A percentile compares a stretch with the other conserved stretches of the same genome.
These are phyloP conservation scores for Plicaturopsis crispa DNA, from an alignment of 768 basidiomycete species.

Conservation along the genomic window DNA sequence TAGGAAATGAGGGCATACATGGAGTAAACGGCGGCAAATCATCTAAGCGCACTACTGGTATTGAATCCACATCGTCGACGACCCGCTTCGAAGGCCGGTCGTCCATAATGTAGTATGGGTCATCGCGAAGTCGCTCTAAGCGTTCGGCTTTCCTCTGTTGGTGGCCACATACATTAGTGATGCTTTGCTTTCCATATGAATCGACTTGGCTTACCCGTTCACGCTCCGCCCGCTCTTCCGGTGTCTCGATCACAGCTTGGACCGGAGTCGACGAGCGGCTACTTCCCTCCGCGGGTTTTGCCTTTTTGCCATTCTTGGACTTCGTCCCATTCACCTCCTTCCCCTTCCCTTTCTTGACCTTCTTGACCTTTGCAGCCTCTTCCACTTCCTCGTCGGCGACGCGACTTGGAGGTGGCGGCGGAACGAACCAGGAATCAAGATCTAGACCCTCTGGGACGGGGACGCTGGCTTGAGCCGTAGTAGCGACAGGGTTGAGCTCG, in stretches of 20 bases:
- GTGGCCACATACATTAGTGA: conserved; percentile 1
- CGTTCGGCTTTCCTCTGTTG: conserved; percentile 68
- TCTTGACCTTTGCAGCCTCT: conserved; percentile 29
- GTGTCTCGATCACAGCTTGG: conserved; percentile 36
- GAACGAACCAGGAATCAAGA: conserved; percentile 79
- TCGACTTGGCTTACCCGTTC: conserved; percentile 47
- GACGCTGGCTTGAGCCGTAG: conserved; percentile 74
- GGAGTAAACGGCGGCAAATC: conserved; percentile 49
- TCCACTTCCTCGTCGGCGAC: conserved; percentile 28
- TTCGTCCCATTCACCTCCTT: conserved; percentile 28
- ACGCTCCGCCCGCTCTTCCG: conserved; percentile 50
- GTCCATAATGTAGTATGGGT: conserved; percentile 88
- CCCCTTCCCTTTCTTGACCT: conserved; percentile 36
- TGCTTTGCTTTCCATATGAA: not conserved
- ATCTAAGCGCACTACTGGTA: conserved; percentile 84
- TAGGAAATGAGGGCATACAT: no score
- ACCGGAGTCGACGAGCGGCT: conserved; percentile 31
- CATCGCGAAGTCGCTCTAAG: conserved; percentile 68
- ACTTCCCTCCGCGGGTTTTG: conserved; percentile 13
- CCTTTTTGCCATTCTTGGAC: conserved; percentile 33
- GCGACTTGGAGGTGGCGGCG: conserved; percentile 34
- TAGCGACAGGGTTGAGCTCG: conserved; percentile 81
- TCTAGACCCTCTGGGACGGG: conserved; percentile 79
- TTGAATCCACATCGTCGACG: conserved; percentile 73
- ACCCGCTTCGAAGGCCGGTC: conserved; percentile 33